Conservation (phyloP, 2,329 filamentous ascomycete genomes). For the Pseudogymnoascus sp. region DNA sequence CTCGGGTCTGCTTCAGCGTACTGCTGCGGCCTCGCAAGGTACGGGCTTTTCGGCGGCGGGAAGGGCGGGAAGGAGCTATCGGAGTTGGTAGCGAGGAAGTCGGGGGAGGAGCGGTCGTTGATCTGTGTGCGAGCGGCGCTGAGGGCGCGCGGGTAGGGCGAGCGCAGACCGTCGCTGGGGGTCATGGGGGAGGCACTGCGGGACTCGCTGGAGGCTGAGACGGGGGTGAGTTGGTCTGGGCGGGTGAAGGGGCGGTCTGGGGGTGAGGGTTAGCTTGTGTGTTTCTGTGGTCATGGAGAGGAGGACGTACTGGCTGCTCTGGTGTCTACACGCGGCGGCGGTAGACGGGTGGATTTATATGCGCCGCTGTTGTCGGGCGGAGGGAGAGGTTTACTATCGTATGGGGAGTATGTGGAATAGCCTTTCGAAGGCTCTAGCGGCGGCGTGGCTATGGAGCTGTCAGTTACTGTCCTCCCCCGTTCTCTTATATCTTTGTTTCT, state of each 20-base stretch:
- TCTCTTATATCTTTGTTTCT: background rate
- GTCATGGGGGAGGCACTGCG: constrained; percentile 56
- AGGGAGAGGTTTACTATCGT: background rate
- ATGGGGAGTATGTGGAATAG: constrained; percentile 16
- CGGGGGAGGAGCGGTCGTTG: constrained; percentile 34
- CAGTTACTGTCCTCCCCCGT: constrained; percentile 11
- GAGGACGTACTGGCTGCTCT: constrained; percentile 41
- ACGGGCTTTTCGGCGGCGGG: constrained; percentile 32
- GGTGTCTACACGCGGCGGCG: constrained; percentile 42
- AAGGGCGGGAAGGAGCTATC: constrained; percentile 48
- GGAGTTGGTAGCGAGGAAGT: constrained; percentile 33
- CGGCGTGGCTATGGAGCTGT: constrained; percentile 21
- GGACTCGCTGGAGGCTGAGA: constrained; percentile 51
- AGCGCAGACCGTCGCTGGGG: constrained; percentile 38
- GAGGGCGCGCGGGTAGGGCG: constrained; percentile 23
- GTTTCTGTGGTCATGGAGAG: background rate
- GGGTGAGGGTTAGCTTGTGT: constrained; percentile 26
- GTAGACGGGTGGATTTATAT: constrained; percentile 13
- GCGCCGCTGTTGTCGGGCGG: background rate
- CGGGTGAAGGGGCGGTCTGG: constrained; percentile 46
- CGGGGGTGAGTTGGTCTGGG: constrained; percentile 52
- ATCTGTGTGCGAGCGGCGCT: background rate
- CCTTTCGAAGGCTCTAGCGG: constrained; percentile 21
- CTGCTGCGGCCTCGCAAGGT: constrained; percentile 11
- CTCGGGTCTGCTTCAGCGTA: constrained; percentile 30